phyloP scores from a whole-genome alignment of 306 rosid genomes.

The Delonix regia region DNA sequence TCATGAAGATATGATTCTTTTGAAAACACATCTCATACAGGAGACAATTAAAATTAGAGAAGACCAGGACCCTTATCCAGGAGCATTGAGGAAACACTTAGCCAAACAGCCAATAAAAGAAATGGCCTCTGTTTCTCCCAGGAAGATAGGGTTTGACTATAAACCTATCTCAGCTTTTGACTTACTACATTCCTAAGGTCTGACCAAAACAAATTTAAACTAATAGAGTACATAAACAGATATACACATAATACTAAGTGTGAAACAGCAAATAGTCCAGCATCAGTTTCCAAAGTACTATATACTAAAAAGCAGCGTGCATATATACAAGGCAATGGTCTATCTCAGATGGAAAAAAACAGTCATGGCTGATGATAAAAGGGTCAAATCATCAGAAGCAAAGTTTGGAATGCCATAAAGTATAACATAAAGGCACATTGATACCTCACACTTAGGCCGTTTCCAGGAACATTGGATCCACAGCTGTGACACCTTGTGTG shows the following conservation, averaged over 20 bases:
- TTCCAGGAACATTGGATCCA: slow-evolving; percentile 94
- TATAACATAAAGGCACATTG: neutral
- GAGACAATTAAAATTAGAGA: neutral
- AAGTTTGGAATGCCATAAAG: neutral
- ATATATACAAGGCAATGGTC: neutral
- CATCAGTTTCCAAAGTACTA: neutral
- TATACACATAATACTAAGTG: neutral
- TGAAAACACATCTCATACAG: neutral
- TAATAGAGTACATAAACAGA: neutral
- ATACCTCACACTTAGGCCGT: slow-evolving; percentile 97
- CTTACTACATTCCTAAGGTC: neutral
- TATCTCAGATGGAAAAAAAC: neutral
- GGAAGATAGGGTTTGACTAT: slow-evolving; percentile 10
- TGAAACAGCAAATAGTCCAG: neutral
- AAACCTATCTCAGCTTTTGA: slow-evolving; percentile 21
- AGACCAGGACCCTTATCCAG: neutral
- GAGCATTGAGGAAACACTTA: neutral
- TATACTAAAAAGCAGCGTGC: neutral
- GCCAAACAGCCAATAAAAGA: neutral
- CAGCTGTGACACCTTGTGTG: slow-evolving; percentile 97
- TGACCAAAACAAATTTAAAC: neutral
- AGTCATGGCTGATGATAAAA: neutral
- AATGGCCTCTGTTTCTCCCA: neutral
- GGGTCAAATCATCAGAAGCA: neutral
- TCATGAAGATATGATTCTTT: neutral